Evolutionary conservation across 768 basidiomycete genomes (phyloP).

Genomic region (Chalciporus chontae): DNA sequence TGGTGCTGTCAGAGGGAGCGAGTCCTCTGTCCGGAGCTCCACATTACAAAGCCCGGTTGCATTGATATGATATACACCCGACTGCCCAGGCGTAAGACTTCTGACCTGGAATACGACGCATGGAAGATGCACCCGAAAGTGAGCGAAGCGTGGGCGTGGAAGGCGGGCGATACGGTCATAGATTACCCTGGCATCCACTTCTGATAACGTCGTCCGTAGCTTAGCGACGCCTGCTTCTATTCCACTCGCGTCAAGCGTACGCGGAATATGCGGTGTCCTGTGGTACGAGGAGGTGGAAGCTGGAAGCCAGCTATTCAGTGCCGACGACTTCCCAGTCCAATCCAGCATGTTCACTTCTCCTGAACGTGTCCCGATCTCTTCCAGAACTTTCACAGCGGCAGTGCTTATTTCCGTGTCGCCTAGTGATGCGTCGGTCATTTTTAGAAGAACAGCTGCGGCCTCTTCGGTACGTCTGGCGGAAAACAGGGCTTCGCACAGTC

Average conservation of each 20-base stretch:
- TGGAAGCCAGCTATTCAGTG: too few species aligned
- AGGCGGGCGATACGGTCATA: not conserved
- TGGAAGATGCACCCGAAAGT: slow-evolving; percentile 1
- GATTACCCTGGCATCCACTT: not conserved
- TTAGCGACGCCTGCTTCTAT: too few species aligned
- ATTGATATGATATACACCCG: not conserved
- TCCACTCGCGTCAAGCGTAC: too few species aligned
- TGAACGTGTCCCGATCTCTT: not conserved
- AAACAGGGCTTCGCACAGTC: slow-evolving; percentile 9
- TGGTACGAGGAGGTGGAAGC: too few species aligned
- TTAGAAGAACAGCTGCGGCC: not conserved
- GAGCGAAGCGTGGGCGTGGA: not conserved
- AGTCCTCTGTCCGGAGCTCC: not conserved
- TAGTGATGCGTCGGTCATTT: too few species aligned
- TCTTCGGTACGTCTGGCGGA: not conserved
- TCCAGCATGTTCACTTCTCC: too few species aligned
- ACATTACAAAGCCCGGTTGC: not conserved
- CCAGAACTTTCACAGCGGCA: too few species aligned
- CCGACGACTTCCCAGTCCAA: too few species aligned
- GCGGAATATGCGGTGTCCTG: too few species aligned
- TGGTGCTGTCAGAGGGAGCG: too few species aligned
- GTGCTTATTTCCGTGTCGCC: not conserved
- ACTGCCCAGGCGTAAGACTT: too few species aligned
- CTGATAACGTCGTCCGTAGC: not conserved
- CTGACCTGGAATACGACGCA: slow-evolving; percentile 5